A percentile compares a stretch with the other conserved stretches of the same genome.
These are phyloP conservation scores for Lizonia empirigonia DNA, from an alignment of 2,329 filamentous ascomycete species.

Conservation along the genomic window DNA sequence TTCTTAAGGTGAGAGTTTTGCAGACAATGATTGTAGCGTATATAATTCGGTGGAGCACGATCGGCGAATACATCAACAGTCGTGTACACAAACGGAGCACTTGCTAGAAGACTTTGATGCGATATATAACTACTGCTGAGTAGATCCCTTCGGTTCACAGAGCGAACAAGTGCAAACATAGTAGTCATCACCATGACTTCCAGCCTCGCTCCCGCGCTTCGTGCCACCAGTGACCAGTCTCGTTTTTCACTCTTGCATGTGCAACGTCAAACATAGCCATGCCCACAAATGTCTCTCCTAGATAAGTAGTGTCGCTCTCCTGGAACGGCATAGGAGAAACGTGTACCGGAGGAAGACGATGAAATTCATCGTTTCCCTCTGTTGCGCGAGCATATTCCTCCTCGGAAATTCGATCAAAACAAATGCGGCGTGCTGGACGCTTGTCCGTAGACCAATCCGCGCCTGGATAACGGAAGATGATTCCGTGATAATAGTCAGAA, in stretches of 20 bases:
- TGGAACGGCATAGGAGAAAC: constrained; percentile 13
- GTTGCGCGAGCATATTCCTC: constrained; percentile 8
- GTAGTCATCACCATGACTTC: constrained; percentile 14
- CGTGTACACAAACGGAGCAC: constrained; percentile 9
- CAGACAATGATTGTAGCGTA: constrained; percentile 4
- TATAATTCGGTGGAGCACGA: constrained; percentile 10
- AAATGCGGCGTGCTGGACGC: constrained; percentile 7
- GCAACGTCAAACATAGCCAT: constrained; percentile 15
- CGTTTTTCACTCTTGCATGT: constrained; percentile 10
- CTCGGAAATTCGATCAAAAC: constrained; percentile 8
- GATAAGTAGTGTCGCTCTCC: constrained; percentile 9
- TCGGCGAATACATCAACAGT: constrained; percentile 9
- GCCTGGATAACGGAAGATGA: constrained; percentile 4
- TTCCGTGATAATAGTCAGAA: constrained; percentile 10
- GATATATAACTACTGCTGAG: constrained; percentile 4
- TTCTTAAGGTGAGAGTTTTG: constrained; percentile 4
- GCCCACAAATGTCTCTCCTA: constrained; percentile 14
- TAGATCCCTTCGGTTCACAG: constrained; percentile 1
- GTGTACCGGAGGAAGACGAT: constrained; percentile 5
- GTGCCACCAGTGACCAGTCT: constrained; percentile 1
- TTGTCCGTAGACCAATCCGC: constrained; percentile 10
- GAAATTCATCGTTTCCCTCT: constrained; percentile 4
- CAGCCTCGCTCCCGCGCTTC: constrained; percentile 11
- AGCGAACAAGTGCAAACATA: constrained; percentile 4
- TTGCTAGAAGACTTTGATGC: constrained; percentile 9